A percentile compares a stretch with the other conserved stretches of the same genome.
These are phyloP conservation scores for barley (Hordeum vulgare) DNA, from an alignment of 176 grass and related monocot genomes.

Conservation along the genomic window DNA sequence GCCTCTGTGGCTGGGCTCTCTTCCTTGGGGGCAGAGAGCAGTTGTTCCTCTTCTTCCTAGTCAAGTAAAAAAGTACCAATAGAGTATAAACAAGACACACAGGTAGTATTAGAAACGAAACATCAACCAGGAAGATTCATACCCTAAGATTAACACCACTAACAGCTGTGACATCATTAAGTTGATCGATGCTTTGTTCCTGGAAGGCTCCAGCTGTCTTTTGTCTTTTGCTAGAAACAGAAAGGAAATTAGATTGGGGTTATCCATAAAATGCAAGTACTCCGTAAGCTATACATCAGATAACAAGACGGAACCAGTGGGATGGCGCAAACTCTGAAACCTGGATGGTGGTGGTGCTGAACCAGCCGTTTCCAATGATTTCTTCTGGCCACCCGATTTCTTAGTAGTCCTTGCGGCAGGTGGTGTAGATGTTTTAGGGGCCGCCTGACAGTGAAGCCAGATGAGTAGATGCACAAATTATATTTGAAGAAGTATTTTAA, in stretches of 20 bases:
- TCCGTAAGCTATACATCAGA: slow-evolving; percentile 11
- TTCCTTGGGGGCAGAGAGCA: slow-evolving; percentile 76
- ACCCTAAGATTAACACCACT: slow-evolving; percentile 98
- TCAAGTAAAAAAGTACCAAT: not conserved
- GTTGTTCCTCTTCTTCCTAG: slow-evolving; percentile 96
- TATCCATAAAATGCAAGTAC: slow-evolving; percentile 20
- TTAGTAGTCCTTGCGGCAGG: slow-evolving; percentile 45
- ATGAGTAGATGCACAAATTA: slow-evolving; percentile 1
- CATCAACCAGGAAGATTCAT: slow-evolving; percentile 11
- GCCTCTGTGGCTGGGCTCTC: slow-evolving; percentile 73
- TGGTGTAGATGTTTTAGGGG: slow-evolving; percentile 31
- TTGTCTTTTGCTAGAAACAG: slow-evolving; percentile 82
- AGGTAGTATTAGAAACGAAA: slow-evolving; percentile 4
- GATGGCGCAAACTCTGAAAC: slow-evolving; percentile 23
- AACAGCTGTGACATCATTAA: slow-evolving; percentile 98
- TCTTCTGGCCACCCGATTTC: slow-evolving; percentile 91
- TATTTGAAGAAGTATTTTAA: not conserved
- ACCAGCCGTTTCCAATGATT: slow-evolving; percentile 57
- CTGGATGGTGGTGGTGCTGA: slow-evolving; percentile 56
- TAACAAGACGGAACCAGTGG: slow-evolving; percentile 10
- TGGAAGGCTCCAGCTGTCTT: slow-evolving; percentile 72
- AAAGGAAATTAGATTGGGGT: slow-evolving; percentile 14
- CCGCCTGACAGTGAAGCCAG: slow-evolving; percentile 36
- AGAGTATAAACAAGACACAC: not conserved
- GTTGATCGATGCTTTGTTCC: slow-evolving; percentile 96